phyloP scores from a whole-genome alignment of 208 protist genomes.

The Leishmania tropica region DNA sequence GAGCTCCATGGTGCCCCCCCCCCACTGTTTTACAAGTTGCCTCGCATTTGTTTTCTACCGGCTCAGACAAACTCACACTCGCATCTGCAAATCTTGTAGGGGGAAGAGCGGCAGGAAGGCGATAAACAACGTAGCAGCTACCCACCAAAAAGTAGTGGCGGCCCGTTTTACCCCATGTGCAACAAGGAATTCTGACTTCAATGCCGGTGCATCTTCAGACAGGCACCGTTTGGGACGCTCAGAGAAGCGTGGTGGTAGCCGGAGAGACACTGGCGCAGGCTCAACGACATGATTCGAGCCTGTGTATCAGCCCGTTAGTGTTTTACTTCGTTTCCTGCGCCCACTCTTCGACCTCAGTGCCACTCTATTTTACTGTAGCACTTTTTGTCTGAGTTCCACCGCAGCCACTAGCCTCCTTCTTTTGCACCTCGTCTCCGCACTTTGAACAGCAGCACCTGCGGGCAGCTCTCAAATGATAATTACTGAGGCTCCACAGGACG shows the following conservation, averaged over 20 bases:
- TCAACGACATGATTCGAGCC: neutral
- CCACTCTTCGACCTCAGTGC: neutral
- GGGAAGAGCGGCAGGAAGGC: no score
- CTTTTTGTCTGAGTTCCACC: neutral
- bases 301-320: neutral
- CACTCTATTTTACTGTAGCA: neutral
- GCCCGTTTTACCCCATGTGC: no score
- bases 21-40: neutral
- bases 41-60: neutral
- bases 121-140: no score
- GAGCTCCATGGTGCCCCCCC: neutral
- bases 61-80: neutral
- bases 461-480: neutral
- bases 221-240: no score
- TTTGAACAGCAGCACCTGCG: neutral
- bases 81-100: neutral
- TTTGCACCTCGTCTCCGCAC: no score
- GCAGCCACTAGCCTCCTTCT: neutral
- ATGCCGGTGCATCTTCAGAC: no score
- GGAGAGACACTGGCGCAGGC: neutral
- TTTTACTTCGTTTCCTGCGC: neutral
- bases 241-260: neutral
- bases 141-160: no score
- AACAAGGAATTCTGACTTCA: no score
- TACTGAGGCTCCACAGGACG: neutral